Conservation (phyloP, 2,329 filamentous ascomycete species). For the Xylaria sp. region DNA sequence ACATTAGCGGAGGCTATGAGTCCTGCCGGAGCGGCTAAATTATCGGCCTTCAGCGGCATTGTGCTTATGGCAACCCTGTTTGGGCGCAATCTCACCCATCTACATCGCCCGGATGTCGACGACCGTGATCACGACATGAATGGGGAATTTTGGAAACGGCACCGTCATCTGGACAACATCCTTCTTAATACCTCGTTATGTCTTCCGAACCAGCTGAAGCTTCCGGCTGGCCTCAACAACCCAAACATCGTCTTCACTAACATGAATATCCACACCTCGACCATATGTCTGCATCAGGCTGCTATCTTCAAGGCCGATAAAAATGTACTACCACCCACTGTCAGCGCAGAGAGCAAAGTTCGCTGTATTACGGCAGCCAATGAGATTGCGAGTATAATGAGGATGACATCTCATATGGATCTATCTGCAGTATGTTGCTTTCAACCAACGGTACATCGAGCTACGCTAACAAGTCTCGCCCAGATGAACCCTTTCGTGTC, state of each 20-base stretch:
- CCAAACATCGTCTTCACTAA: constrained; percentile 93
- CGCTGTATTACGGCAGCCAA: constrained; percentile 93
- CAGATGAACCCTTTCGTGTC: constrained; percentile 96
- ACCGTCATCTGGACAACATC: constrained; percentile 88
- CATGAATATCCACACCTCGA: constrained; percentile 96
- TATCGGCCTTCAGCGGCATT: constrained; percentile 83
- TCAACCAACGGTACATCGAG: neutral
- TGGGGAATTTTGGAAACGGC: constrained; percentile 94
- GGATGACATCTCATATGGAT: constrained; percentile 91
- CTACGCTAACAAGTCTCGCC: constrained; percentile 10
- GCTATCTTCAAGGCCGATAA: constrained; percentile 98
- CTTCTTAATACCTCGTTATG: constrained; percentile 87
- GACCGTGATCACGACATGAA: constrained; percentile 89
- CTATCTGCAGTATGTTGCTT: constrained; percentile 76
- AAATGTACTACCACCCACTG: constrained; percentile 78
- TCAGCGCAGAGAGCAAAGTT: constrained; percentile 90
- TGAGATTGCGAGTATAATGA: constrained; percentile 95
- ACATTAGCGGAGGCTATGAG: constrained; percentile 76
- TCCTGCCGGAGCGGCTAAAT: constrained; percentile 75
- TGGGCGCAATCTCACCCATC: constrained; percentile 88
- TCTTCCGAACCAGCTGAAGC: constrained; percentile 81
- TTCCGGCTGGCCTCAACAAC: constrained; percentile 79
- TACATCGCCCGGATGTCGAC: constrained; percentile 85
- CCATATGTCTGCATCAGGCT: constrained; percentile 97
- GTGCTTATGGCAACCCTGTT: constrained; percentile 89